Conservation (phyloP, 164 flowering plant species). For the Magnolia kwangsiensis region DNA sequence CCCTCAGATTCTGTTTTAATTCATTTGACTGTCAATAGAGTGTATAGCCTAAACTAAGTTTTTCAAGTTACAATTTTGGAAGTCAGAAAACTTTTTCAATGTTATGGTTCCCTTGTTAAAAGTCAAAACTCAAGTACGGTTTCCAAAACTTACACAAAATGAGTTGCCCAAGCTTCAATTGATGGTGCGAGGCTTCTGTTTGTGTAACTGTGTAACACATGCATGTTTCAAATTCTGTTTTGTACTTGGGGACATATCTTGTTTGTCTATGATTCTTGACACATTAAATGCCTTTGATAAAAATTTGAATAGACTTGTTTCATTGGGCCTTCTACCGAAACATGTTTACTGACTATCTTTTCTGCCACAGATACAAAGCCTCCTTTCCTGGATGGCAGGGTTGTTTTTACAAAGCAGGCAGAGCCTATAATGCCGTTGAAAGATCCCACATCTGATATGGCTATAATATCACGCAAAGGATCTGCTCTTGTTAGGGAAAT, state of each 20-base stretch:
- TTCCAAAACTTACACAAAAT: no score
- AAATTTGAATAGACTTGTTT: no score
- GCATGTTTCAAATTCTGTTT: neutral
- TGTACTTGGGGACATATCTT: no score
- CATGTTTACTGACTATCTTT: neutral
- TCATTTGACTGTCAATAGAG: neutral
- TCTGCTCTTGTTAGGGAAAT: slow-evolving; percentile 79
- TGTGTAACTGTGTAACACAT: neutral
- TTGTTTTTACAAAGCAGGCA: slow-evolving; percentile 93
- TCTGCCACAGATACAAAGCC: slow-evolving; percentile 81
- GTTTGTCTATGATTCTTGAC: no score
- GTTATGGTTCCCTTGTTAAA: neutral
- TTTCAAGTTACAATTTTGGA: neutral
- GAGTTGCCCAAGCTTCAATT: neutral
- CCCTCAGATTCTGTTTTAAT: neutral
- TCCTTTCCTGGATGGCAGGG: slow-evolving; percentile 93
- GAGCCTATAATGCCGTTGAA: slow-evolving; percentile 94
- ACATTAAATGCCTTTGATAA: no score
- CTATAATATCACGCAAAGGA: slow-evolving; percentile 94
- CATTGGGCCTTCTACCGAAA: no score
- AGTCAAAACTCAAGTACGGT: neutral
- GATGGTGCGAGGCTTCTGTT: neutral
- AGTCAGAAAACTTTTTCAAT: neutral
- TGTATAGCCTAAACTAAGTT: neutral
- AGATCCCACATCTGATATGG: slow-evolving; percentile 98